Base-by-base conservation (phyloP, 2,329 filamentous ascomycete genomes). In the Pseudogymnoascus sp. region DNA sequence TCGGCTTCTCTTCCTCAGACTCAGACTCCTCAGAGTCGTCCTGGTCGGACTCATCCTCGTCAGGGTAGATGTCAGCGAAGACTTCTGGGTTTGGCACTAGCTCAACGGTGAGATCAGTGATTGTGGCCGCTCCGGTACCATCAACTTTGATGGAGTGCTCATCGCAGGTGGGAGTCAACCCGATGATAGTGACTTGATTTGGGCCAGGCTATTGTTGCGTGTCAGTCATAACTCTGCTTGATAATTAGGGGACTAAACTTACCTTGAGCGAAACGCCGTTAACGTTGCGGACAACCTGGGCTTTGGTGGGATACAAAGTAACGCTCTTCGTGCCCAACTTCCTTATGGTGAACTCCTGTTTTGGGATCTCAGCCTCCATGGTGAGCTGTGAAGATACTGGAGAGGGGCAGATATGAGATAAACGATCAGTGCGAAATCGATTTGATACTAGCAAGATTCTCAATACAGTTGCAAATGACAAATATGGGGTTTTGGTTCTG, bases 81-180 rank as follows among this genome's bases (percentile, higher is more conserved):
- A 75, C 70, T 28, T 80, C 78, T 60, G 78, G 78, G 57, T 79
- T 79, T 4, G 76, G 78, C 8, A 86, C 73, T 6, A 81, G 74
- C 63, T 86, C 80, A 39, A 87, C 79, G 8, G 81, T 78, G 64
- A 88, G 86, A 67, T 89, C 84, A 9, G 80, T 82, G 67, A 86
- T 83, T 58, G 79, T 79, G 7, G 81, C 83, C 0, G 77, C 70
- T n/a, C 82, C 81, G 59, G 77, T 78, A 50, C 83, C 82, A 66
- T 85, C 82, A 35, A 86, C 78, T 65, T 83, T 83, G 72, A 86
- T 81, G 8, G 80, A 83, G 65, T 81, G 75, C 67, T 81, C 76
- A 66, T 84, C 79, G 7, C 80, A 75, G 1, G 76, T 78, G 2
- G 81, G 79, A 7, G 81, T 78, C 37, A 85, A 71, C 4, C 81